Conservation (phyloP, 1,139 yeast species). For the Kodamaea suecica region DNA sequence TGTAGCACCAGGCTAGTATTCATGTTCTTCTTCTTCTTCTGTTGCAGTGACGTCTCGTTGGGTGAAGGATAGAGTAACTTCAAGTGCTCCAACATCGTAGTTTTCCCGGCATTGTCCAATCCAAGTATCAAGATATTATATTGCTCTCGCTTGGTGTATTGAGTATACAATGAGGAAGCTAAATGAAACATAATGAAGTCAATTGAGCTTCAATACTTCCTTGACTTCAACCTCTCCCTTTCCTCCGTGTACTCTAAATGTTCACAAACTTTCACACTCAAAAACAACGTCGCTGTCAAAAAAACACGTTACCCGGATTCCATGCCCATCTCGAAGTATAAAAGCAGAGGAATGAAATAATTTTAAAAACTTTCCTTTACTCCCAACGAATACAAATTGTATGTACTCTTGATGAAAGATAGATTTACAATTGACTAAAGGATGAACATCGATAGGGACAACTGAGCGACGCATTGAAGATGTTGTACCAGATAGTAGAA, state of each 20-base stretch:
- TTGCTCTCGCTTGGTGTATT: slow-evolving; percentile 48
- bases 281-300: neutral
- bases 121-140: slow-evolving; percentile 74
- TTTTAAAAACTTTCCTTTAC: too few relatives aligned
- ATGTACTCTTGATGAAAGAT: neutral
- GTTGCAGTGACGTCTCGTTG: slow-evolving; percentile 17
- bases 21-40: slow-evolving; percentile 16
- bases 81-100: slow-evolving; percentile 61
- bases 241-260: neutral
- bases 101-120: slow-evolving; percentile 93
- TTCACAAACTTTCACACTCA: neutral
- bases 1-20: slow-evolving; percentile 11
- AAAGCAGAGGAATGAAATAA: neutral
- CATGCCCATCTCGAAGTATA: too few relatives aligned
- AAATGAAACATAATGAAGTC: slow-evolving; percentile 46
- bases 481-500: slow-evolving; percentile 26
- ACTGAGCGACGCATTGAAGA: slow-evolving; percentile 31
- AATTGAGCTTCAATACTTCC: neutral
- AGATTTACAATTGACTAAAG: slow-evolving; percentile 6
- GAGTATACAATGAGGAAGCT: slow-evolving; percentile 46
- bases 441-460: slow-evolving; percentile 39
- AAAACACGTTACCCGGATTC: slow-evolving; percentile 9
- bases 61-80: slow-evolving; percentile 39
- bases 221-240: neutral
- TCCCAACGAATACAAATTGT: slow-evolving; percentile 1